Percentiles rank a stretch among this genome's conserved stretches.
Conservation (phyloP, 495 filamentous ascomycete species). For the Aspergillus funiculosus region DNA sequence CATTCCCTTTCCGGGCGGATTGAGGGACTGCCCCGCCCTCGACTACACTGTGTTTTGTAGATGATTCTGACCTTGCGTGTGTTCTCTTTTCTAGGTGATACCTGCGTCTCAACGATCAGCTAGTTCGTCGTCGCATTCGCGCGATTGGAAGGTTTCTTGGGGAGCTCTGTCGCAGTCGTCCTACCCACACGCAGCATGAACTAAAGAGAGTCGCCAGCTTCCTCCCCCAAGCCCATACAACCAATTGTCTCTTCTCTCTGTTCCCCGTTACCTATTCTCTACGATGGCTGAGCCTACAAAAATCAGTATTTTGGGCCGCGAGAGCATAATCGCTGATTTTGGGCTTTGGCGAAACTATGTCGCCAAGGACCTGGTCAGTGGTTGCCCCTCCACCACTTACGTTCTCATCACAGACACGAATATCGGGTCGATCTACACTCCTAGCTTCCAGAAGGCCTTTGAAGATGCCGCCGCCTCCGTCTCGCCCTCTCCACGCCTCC, state of each 20-base stretch:
- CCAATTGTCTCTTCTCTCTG: constrained; percentile 3
- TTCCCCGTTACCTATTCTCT: neutral
- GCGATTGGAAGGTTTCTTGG: neutral
- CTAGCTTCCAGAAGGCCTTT: constrained; percentile 69
- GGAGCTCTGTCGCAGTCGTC: constrained; percentile 2
- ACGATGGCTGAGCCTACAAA: constrained; percentile 43
- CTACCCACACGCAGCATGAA: constrained; percentile 29
- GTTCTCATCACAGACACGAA: constrained; percentile 96
- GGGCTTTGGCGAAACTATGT: constrained; percentile 82
- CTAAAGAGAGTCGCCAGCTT: constrained; percentile 22
- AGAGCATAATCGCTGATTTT: constrained; percentile 87
- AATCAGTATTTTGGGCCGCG: constrained; percentile 56
- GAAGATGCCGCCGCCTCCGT: constrained; percentile 44
- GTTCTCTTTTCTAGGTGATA: neutral
- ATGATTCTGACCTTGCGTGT: neutral
- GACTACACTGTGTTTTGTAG: neutral
- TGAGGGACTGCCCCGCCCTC: constrained; percentile 1
- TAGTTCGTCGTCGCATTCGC: neutral
- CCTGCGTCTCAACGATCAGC: neutral
- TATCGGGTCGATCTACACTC: constrained; percentile 72
- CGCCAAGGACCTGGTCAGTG: constrained; percentile 71
- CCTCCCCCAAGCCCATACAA: neutral
- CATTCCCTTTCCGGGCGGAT: neutral
- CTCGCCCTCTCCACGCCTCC: constrained; percentile 58
- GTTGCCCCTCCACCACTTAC: constrained; percentile 80